A percentile compares a stretch with the other conserved stretches of the same genome.
These are phyloP conservation scores for Trichoderma aggressivum DNA, from an alignment of 2,329 filamentous ascomycete species.

Conservation along the genomic window DNA sequence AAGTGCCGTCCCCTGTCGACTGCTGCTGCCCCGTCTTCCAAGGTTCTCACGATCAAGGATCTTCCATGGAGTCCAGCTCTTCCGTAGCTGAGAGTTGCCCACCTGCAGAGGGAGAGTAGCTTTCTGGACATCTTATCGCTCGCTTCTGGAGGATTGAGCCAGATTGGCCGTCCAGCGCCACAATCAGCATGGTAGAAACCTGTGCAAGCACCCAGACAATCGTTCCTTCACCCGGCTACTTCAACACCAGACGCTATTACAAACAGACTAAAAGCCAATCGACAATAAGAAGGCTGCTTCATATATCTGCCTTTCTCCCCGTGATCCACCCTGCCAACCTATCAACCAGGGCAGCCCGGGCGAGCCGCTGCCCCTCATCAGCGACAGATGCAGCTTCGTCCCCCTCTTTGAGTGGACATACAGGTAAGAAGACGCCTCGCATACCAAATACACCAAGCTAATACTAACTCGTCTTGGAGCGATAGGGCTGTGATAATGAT, in stretches of 20 bases:
- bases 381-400: neutral
- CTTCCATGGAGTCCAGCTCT: neutral
- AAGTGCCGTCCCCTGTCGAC: conserved; percentile 6
- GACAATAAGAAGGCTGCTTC: conserved; percentile 2
- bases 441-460: neutral
- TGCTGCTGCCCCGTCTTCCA: neutral
- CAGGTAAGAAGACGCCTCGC: conserved; percentile 1
- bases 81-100: neutral
- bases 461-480: neutral
- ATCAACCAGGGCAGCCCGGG: conserved; percentile 13
- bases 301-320: conserved; percentile 11
- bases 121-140: neutral
- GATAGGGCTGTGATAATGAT: conserved; percentile 11
- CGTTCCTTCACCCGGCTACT: neutral
- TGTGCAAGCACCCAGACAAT: neutral
- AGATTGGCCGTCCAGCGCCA: neutral
- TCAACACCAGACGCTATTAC: neutral
- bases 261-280: neutral
- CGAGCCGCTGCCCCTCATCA: conserved; percentile 11
- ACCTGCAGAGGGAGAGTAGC: neutral
- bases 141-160: neutral
- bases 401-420: neutral
- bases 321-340: conserved; percentile 3
- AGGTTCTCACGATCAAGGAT: neutral
- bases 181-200: neutral